phyloP scores from a whole-genome alignment of 768 basidiomycete species.

The Amanita inopinata region DNA sequence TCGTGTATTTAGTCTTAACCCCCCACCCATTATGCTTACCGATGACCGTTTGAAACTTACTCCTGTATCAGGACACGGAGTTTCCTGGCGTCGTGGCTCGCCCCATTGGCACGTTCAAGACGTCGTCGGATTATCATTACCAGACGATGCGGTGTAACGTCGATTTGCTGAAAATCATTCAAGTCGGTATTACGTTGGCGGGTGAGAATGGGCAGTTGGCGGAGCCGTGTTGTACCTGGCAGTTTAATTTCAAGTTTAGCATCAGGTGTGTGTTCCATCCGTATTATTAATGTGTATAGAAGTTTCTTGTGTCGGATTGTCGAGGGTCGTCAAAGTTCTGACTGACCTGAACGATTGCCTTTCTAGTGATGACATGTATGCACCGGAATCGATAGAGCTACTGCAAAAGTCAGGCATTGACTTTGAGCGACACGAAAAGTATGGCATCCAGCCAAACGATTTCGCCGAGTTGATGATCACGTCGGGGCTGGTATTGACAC shows the following conservation, averaged over 20 bases:
- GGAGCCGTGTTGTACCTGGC: slow-evolving; percentile 90
- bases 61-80: slow-evolving; percentile 75
- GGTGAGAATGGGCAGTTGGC: slow-evolving; percentile 92
- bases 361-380: slow-evolving; percentile 92
- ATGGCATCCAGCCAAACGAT: slow-evolving; percentile 86
- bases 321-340: too few relatives aligned
- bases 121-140: slow-evolving; percentile 97
- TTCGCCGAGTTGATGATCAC: slow-evolving; percentile 98
- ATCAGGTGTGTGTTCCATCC: slow-evolving; percentile 50
- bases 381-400: slow-evolving; percentile 93
- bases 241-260: slow-evolving; percentile 97
- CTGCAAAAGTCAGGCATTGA: slow-evolving; percentile 94
- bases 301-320: too few relatives aligned
- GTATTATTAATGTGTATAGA: too few relatives aligned
- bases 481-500: slow-evolving; percentile 81
- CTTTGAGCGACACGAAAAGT: slow-evolving; percentile 86
- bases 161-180: slow-evolving; percentile 94
- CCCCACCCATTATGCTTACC: slow-evolving; percentile 15
- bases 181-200: slow-evolving; percentile 89
- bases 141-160: slow-evolving; percentile 99
- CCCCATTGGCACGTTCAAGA: slow-evolving; percentile 93
- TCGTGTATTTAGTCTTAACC: slow-evolving; percentile 24
- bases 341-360: too few relatives aligned
- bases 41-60: slow-evolving; percentile 14
- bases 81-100: slow-evolving; percentile 98